Percentiles rank a stretch among this genome's conserved stretches.
Evolutionary conservation across 305 asterid genomes (phyloP).

Genomic region (Euphrasia arctica): DNA sequence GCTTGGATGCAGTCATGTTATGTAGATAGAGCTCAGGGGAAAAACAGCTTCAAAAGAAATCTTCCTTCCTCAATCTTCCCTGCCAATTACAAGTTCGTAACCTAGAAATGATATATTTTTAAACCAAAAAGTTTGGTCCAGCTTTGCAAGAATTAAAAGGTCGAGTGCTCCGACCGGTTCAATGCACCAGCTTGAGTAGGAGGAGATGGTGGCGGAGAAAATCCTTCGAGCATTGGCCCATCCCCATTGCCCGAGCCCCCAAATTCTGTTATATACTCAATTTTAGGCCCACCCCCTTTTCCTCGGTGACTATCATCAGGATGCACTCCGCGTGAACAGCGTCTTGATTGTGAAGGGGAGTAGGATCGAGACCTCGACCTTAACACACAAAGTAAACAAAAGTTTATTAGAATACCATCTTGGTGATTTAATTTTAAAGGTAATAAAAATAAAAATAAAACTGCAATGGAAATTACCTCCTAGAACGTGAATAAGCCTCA

Average conservation of each 20-base stretch:
- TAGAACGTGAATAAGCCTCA: constrained; percentile 90
- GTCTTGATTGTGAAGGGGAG: constrained; percentile 81
- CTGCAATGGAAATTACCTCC: constrained; percentile 46
- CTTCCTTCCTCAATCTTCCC: constrained; percentile 47
- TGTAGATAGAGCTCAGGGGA: constrained; percentile 34
- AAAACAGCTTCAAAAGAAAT: constrained; percentile 45
- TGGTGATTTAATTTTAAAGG: constrained; percentile 1
- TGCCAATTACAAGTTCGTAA: constrained; percentile 38
- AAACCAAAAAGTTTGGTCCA: constrained; percentile 62
- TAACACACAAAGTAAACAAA: constrained; percentile 22
- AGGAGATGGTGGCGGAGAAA: constrained; percentile 87
- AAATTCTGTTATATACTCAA: constrained; percentile 97
- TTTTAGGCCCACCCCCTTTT: constrained; percentile 74
- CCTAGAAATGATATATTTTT: constrained; percentile 43
- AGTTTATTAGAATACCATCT: constrained; percentile 16
- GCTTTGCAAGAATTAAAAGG: constrained; percentile 85
- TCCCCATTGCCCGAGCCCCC: constrained; percentile 70
- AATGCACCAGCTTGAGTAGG: constrained; percentile 62
- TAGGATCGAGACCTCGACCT: constrained; percentile 84
- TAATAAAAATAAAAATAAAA: not conserved
- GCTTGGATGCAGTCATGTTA: constrained; percentile 43
- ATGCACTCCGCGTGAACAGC: constrained; percentile 55
- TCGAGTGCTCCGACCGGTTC: constrained; percentile 99
- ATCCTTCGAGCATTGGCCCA: constrained; percentile 79
- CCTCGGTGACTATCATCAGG: constrained; percentile 60